Evolutionary conservation across 176 grass and related monocot genomes (phyloP), one percentile per base, ranked within the genome.

Genomic region (Lolium perenne): DNA sequence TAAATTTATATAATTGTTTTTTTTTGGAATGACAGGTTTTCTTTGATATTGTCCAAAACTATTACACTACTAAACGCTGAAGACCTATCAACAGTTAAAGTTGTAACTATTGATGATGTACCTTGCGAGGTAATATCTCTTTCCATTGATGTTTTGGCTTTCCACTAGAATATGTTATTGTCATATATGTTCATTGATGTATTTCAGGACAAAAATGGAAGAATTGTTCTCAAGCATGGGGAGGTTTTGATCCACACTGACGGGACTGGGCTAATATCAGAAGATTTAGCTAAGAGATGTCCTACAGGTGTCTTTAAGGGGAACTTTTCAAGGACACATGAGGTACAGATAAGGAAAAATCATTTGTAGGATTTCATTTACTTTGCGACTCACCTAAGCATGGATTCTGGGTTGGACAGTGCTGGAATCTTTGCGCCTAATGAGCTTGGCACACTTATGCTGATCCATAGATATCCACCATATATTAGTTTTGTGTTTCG

Each of bases 251-350:
- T 97, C 40, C 95, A 93, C 85, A 94, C 95, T 40, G 95, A 97
- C 78, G 95, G 95, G 86, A 97, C 95, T 84, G 95, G 95, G 21
- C 85, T 93, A 76, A 91, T 97, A 81, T 97, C 95, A 50, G 82
- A 86, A 65, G 91, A 97, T 81, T 87, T 97, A 38, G 92, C 91
- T 90, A 38, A 76, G 38, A 91, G 84, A 47, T 97, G 92, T 71
- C 91, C 91, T 1, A 47, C 12, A 45, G 51, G 48, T 89, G 53
- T 94, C 25, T 86, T 62, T 18, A 87, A 88, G 78, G 92, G 91
- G 58, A 82, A 83, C 21, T 73, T 35, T 48, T 77, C 16, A 23
- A 87, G 84, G 49, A n/a, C 73, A 84, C 20, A 86, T 83, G 92
- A 87, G 20, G 0, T 50, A 46, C 25, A 65, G 15, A 72, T 72